Conservation (phyloP, 2,329 filamentous ascomycete species). For the Cryphonectria japonica region DNA sequence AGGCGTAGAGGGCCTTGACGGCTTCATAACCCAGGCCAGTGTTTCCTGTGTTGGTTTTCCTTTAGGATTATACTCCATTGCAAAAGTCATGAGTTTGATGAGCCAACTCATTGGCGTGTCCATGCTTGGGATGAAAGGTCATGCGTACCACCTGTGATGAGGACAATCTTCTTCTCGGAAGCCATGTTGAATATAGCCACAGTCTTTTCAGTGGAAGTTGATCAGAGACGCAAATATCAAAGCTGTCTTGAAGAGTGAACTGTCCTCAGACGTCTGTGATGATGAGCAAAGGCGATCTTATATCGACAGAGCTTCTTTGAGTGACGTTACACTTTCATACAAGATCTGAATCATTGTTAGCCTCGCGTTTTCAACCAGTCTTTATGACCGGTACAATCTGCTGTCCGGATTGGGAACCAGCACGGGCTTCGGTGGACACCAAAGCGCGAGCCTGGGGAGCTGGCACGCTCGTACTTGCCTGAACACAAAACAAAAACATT, state of each 20-base stretch:
- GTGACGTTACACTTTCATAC: background rate
- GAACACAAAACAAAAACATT: too few relatives aligned
- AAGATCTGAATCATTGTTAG: background rate
- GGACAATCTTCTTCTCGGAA: conserved; percentile 22
- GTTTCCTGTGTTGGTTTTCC: conserved; percentile 52
- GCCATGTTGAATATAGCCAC: conserved; percentile 11
- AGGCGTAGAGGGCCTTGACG: conserved; percentile 57
- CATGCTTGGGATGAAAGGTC: background rate
- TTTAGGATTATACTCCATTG: background rate
- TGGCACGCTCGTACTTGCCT: too few relatives aligned
- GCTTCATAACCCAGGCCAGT: conserved; percentile 63
- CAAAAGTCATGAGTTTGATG: too few relatives aligned
- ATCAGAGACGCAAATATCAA: too few relatives aligned
- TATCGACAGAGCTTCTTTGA: background rate
- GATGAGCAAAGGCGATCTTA: background rate
- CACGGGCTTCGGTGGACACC: background rate
- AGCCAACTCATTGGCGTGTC: background rate
- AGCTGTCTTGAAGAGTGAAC: too few relatives aligned
- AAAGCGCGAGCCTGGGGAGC: background rate
- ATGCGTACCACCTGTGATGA: conserved; percentile 24
- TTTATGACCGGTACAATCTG: background rate
- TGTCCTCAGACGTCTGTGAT: background rate
- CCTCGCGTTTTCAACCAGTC: background rate
- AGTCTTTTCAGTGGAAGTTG: background rate
- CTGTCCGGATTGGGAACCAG: too few relatives aligned